Evolutionary conservation across 441 rosid species (phyloP), one percentile per base, ranked within the genome.

Genomic region (Brassica hybrid): DNA sequence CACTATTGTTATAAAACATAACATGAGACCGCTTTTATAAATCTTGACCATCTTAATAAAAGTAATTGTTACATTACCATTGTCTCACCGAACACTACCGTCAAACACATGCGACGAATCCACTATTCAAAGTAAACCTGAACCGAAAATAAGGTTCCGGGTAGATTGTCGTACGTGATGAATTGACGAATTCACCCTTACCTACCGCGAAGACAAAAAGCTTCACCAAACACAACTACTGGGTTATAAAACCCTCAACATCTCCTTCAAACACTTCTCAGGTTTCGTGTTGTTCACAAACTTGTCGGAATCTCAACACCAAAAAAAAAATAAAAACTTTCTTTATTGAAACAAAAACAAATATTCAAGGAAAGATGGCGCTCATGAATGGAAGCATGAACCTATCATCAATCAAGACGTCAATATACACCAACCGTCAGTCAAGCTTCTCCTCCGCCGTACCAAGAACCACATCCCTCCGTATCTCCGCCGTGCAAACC

Each of bases 401-500:
- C 67, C 81, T 84, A 21, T 63, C 82, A 21, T 82, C 88, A 43
- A 38, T 76, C 71, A 80, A 80, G 41, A 38, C 84, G 14, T 56
- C 83, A 27, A 6, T 82, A 12, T 34, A 14, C 67, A 83, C 74
- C 68, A 80, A 79, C 65, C 84, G 83, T 59, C 79, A 76, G 19
- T 45, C 84, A 21, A 18, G 36, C 67, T 69, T 75, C 34, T n/a
- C 80, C 38, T 10, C 80, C 41, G 3, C 78, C 74, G 72, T 61
- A 0, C 58, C 84, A 57, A 81, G 83, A 67, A 77, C 78, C 13
- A 32, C 79, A 10, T 7, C 71, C 67, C 72, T 82, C 82, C 85
- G 79, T 12, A 82, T 91, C 83, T 80, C 86, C 77, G 91, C 94
- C 83, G 88, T 88, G 21, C 89, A 89, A 43, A 73, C 92, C 17